A percentile compares a stretch with the other conserved stretches of the same genome.
Evolutionary conservation across 2,329 filamentous ascomycete species (phyloP).

Genomic region (Alternaria sp.): DNA sequence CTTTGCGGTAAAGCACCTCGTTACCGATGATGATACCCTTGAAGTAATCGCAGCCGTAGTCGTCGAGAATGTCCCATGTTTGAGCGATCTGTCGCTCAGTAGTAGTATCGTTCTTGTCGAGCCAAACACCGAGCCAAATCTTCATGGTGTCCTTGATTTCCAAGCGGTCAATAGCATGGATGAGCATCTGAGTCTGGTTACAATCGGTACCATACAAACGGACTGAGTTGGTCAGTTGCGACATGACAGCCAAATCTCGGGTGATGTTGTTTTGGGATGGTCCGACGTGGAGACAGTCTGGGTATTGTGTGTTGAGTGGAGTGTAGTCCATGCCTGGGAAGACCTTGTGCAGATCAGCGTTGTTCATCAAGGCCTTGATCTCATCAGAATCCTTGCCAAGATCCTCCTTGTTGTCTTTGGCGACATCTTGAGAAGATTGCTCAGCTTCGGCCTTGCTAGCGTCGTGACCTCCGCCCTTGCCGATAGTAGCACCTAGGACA

Average conservation of each 20-base stretch:
- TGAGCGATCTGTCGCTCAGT: conserved; percentile 82
- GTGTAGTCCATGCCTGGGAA: conserved; percentile 98
- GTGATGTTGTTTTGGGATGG: conserved; percentile 96
- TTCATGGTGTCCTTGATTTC: conserved; percentile 76
- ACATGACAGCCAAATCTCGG: conserved; percentile 86
- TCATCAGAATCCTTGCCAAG: conserved; percentile 77
- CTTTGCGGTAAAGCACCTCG: conserved; percentile 67
- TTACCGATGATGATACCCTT: conserved; percentile 71
- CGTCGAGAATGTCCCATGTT: conserved; percentile 83
- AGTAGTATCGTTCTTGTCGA: conserved; percentile 83
- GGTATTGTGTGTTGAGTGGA: conserved; percentile 88
- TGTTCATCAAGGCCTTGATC: conserved; percentile 83
- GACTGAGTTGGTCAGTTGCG: conserved; percentile 86
- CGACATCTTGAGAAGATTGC: conserved; percentile 53
- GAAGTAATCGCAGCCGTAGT: conserved; percentile 62
- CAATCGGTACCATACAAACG: conserved; percentile 95
- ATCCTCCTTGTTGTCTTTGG: conserved; percentile 74
- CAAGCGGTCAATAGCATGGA: conserved; percentile 80
- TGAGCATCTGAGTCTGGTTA: conserved; percentile 94
- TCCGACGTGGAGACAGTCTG: conserved; percentile 77
- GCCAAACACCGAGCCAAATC: conserved; percentile 94
- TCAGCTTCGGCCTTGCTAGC: conserved; percentile 1
- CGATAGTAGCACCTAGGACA: conserved; percentile 75
- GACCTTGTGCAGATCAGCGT: conserved; percentile 83
- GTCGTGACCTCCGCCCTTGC: conserved; percentile 49